Evolutionary conservation across 139 green algal species (phyloP).

Genomic region (Closterium sp.): DNA sequence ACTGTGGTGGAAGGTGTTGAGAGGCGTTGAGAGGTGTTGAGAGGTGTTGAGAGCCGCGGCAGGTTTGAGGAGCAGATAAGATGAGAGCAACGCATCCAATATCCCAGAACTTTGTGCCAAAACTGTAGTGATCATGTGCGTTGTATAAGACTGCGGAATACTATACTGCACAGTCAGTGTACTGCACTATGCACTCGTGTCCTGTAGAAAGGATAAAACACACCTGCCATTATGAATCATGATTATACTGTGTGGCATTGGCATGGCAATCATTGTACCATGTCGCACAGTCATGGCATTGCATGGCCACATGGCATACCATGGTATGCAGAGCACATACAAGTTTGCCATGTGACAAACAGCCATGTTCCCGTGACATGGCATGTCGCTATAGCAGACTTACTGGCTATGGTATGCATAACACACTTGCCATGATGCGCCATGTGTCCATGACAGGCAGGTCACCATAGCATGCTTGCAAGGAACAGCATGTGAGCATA

Average conservation of each 20-base stretch:
- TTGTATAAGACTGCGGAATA: too few species aligned
- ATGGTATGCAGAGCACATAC: background rate
- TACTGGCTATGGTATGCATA: background rate
- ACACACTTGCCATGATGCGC: background rate
- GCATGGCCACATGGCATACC: background rate
- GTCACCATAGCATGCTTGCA: background rate
- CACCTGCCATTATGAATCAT: background rate
- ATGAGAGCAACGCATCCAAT: too few species aligned
- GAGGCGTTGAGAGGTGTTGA: too few species aligned
- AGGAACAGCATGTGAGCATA: too few species aligned
- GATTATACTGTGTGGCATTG: background rate
- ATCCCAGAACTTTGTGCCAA: too few species aligned
- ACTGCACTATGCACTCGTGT: too few species aligned
- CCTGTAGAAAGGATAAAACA: too few species aligned
- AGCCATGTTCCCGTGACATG: background rate
- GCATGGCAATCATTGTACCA: background rate
- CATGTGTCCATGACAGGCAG: background rate
- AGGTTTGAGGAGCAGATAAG: background rate
- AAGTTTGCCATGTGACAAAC: background rate
- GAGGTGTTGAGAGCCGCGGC: too few species aligned
- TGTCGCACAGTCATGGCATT: background rate
- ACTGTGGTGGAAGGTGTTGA: slow-evolving; percentile 42
- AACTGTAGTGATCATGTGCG: too few species aligned
- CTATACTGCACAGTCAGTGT: too few species aligned
- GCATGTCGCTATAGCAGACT: background rate